Evolutionary conservation across 495 filamentous ascomycete species (phyloP).

Genomic region (Amphirosellinia nigrospora): DNA sequence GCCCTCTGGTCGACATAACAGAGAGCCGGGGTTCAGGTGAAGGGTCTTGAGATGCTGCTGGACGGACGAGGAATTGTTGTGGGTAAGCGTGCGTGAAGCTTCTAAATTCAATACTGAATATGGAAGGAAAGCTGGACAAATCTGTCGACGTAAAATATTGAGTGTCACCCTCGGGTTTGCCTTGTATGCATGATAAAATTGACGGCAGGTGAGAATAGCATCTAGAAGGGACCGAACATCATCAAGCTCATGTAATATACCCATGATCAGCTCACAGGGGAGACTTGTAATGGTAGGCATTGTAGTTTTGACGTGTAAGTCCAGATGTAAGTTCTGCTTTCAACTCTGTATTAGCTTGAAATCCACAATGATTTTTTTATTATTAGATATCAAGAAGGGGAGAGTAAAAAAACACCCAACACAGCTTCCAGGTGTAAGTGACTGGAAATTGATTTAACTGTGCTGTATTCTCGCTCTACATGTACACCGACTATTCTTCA

Average conservation of each 20-base stretch:
- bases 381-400: background rate
- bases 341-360: background rate
- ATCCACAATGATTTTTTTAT: background rate
- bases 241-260: background rate
- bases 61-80: no score
- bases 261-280: background rate
- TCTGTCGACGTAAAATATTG: no score
- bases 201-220: no score
- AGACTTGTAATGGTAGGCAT: background rate
- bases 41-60: no score
- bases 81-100: no score
- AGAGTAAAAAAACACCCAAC: background rate
- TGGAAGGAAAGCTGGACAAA: no score
- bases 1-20: no score
- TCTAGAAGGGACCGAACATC: background rate
- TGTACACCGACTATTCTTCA: background rate
- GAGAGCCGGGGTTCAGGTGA: no score
- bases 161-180: no score
- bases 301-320: background rate
- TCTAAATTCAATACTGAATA: no score
- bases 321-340: background rate
- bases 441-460: background rate
- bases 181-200: no score
- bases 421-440: background rate
- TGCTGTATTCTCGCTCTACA: background rate